A percentile compares a stretch with the other conserved stretches of the same genome.
Evolutionary conservation across 75 land plant species (phyloP).

Genomic region (Sequoia sempervirens): DNA sequence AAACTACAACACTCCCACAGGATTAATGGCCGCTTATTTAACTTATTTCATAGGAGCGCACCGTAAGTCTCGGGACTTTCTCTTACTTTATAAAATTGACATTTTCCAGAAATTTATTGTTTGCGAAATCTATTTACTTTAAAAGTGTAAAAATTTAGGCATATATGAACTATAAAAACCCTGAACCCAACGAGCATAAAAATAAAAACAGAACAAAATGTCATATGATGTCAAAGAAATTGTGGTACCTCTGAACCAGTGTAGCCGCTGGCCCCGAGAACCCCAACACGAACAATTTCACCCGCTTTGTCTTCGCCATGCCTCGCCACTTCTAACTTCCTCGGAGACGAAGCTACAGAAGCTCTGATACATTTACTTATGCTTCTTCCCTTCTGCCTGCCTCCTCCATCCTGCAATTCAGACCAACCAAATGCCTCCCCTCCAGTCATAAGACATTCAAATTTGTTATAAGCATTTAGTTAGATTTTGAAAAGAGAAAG

Average conservation of each 20-base stretch:
- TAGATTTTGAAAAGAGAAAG: background rate
- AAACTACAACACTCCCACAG: no score
- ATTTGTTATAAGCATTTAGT: background rate
- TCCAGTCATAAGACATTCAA: background rate
- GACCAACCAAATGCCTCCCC: background rate
- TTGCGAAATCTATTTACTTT: no score
- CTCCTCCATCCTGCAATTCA: background rate
- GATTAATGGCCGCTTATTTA: no score
- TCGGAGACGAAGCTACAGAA: constrained; percentile 20
- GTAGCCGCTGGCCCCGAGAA: constrained; percentile 97
- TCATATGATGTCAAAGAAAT: background rate
- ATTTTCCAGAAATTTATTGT: no score
- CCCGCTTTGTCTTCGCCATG: constrained; percentile 12
- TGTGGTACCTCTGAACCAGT: constrained; percentile 88
- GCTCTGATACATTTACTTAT: constrained; percentile 11
- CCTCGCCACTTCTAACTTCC: background rate
- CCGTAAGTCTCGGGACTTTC: no score
- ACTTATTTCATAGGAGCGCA: no score
- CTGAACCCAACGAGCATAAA: background rate
- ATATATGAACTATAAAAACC: no score
- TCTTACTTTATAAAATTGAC: no score
- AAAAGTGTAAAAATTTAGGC: no score
- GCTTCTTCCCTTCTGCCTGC: background rate
- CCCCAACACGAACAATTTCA: constrained; percentile 49
- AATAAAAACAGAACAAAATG: background rate